Conservation (phyloP, 2,329 filamentous ascomycete genomes). For the Myriosclerotinia duriaeana region DNA sequence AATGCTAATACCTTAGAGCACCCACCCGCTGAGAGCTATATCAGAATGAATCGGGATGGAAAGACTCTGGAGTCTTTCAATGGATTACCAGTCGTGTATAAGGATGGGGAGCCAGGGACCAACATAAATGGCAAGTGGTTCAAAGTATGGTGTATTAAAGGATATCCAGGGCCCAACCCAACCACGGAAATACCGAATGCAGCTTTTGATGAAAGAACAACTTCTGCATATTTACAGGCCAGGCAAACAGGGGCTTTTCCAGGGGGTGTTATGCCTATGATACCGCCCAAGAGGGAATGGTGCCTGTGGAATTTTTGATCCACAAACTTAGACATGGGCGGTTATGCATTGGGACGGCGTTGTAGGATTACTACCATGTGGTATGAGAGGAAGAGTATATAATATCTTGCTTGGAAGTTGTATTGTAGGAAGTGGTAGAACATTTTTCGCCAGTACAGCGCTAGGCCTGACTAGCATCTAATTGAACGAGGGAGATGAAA, state of each 20-base stretch:
- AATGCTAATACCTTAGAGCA: slow-evolving; percentile 22
- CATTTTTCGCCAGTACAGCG: not conserved
- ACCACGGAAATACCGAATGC: slow-evolving; percentile 61
- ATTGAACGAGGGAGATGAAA: not conserved
- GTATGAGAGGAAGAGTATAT: not conserved
- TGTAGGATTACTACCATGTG: slow-evolving; percentile 10
- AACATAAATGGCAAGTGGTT: slow-evolving; percentile 56
- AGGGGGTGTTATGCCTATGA: slow-evolving; percentile 69
- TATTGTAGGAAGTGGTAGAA: slow-evolving; percentile 5
- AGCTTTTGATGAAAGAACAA: slow-evolving; percentile 59
- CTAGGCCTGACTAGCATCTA: not conserved
- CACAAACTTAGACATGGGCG: not conserved
- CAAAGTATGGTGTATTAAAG: slow-evolving; percentile 72
- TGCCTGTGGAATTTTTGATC: slow-evolving; percentile 69
- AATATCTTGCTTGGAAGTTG: not conserved
- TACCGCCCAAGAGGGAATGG: slow-evolving; percentile 77
- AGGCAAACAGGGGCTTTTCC: slow-evolving; percentile 65
- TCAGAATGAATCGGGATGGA: slow-evolving; percentile 27
- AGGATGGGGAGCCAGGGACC: slow-evolving; percentile 51
- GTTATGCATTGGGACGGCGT: slow-evolving; percentile 28
- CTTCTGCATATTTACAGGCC: slow-evolving; percentile 64
- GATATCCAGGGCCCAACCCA: slow-evolving; percentile 61
- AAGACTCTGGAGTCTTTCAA: slow-evolving; percentile 59
- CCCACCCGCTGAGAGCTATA: slow-evolving; percentile 31
- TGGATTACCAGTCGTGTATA: slow-evolving; percentile 61